A percentile compares a stretch with the other conserved stretches of the same genome.
phyloP scores from a whole-genome alignment of 257 asterid genomes.

The Handroanthus guayacan region DNA sequence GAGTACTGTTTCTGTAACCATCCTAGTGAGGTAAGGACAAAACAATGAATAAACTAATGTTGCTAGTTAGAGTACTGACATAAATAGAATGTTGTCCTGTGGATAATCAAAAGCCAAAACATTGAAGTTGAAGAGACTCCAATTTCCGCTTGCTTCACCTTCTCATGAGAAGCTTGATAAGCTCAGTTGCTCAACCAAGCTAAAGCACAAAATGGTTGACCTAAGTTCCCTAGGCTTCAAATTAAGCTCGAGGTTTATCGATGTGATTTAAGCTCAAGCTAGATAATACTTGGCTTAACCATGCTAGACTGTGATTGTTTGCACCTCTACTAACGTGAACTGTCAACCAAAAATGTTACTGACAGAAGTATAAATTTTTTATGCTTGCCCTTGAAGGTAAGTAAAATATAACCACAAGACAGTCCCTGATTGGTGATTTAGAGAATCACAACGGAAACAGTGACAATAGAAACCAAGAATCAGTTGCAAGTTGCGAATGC shows the following conservation, averaged over 20 bases:
- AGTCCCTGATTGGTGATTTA: not conserved
- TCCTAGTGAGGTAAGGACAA: not conserved
- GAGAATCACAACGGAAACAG: constrained; percentile 10
- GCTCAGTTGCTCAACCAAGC: not conserved
- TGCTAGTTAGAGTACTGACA: not conserved
- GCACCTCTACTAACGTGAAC: not conserved
- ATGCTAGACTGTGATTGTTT: not conserved
- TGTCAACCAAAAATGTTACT: not conserved
- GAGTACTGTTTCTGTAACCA: not conserved
- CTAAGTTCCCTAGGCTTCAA: constrained; percentile 16
- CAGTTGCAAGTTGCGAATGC: not conserved
- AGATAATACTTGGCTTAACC: not conserved
- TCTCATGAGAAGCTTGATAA: not conserved
- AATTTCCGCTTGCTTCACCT: not conserved
- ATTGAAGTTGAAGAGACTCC: constrained; percentile 2
- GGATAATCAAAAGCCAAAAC: not conserved
- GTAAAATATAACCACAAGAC: not conserved
- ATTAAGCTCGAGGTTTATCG: not conserved
- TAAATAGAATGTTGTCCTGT: not conserved
- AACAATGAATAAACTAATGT: not conserved
- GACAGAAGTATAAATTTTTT: not conserved
- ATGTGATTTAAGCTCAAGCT: not conserved
- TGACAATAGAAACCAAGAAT: not conserved
- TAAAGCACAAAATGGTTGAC: not conserved
- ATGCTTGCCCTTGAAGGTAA: not conserved